A percentile compares a stretch with the other conserved stretches of the same genome.
Evolutionary conservation across 257 asterid genomes (phyloP).

Genomic region (Anisodus tanguticus): DNA sequence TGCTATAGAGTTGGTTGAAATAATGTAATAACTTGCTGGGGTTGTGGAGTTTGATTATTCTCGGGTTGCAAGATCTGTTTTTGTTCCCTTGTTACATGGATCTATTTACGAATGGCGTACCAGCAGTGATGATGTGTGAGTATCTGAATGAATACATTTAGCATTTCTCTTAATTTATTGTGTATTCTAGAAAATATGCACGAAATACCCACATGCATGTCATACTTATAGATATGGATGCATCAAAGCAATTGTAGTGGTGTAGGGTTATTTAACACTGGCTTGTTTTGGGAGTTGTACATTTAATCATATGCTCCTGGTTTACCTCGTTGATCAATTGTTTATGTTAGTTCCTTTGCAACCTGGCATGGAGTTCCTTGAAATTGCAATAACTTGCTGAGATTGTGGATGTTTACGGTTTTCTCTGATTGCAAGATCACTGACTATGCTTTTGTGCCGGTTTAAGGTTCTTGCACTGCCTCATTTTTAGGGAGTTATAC

Average conservation of each 20-base stretch:
- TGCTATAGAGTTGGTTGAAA: neutral
- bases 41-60: neutral
- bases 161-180: neutral
- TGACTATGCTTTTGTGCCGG: neutral
- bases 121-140: neutral
- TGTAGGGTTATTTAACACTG: neutral
- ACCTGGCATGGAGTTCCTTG: neutral
- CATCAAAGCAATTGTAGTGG: neutral
- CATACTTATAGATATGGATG: neutral
- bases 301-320: neutral
- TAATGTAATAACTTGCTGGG: neutral
- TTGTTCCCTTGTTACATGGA: neutral
- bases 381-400: neutral
- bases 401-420: neutral
- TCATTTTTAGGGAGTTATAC: neutral
- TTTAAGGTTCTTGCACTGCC: neutral
- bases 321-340: neutral
- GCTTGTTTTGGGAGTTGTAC: neutral
- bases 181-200: neutral
- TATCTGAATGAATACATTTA: neutral
- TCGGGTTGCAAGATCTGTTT: neutral
- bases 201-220: neutral
- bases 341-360: neutral
- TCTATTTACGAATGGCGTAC: neutral
- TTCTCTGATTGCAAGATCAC: neutral